A percentile compares a stretch with the other conserved stretches of the same genome.
phyloP scores from a whole-genome alignment of 2,329 filamentous ascomycete genomes.

The Penicillium sp. region DNA sequence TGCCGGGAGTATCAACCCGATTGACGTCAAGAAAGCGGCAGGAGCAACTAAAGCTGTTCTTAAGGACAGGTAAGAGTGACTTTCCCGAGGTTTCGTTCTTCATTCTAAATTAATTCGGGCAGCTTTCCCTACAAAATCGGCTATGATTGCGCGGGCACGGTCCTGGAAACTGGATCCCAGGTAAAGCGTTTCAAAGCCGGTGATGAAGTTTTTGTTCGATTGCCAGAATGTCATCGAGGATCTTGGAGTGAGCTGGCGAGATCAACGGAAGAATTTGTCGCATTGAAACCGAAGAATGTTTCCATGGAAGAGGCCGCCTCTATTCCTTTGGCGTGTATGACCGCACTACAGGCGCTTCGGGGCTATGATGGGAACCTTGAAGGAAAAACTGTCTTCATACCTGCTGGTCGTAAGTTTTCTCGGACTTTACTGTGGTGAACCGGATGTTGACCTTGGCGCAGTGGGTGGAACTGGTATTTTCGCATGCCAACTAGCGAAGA shows the following conservation, averaged over 20 bases:
- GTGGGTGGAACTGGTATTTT: slow-evolving; percentile 53
- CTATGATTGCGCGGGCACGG: slow-evolving; percentile 46
- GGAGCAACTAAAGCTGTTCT: slow-evolving; percentile 38
- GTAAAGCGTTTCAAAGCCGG: slow-evolving; percentile 44
- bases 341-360: slow-evolving; percentile 49
- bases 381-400: slow-evolving; percentile 57
- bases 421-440: background rate
- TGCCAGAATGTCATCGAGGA: slow-evolving; percentile 35
- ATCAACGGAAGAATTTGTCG: slow-evolving; percentile 37
- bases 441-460: slow-evolving; percentile 11
- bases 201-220: slow-evolving; percentile 43
- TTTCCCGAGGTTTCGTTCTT: background rate
- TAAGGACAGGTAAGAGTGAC: slow-evolving; percentile 30
- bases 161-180: slow-evolving; percentile 38
- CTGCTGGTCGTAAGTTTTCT: slow-evolving; percentile 44
- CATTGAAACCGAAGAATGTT: slow-evolving; percentile 44
- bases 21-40: slow-evolving; percentile 48
- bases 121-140: slow-evolving; percentile 50
- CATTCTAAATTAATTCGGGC: background rate
- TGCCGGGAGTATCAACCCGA: slow-evolving; percentile 50
- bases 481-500: slow-evolving; percentile 55
- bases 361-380: slow-evolving; percentile 49
- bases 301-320: slow-evolving; percentile 49
- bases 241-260: slow-evolving; percentile 43
- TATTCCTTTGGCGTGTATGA: slow-evolving; percentile 45